Base-by-base conservation (phyloP, 1,284 basidiomycete genomes). In the Entoloma clypeatum region DNA sequence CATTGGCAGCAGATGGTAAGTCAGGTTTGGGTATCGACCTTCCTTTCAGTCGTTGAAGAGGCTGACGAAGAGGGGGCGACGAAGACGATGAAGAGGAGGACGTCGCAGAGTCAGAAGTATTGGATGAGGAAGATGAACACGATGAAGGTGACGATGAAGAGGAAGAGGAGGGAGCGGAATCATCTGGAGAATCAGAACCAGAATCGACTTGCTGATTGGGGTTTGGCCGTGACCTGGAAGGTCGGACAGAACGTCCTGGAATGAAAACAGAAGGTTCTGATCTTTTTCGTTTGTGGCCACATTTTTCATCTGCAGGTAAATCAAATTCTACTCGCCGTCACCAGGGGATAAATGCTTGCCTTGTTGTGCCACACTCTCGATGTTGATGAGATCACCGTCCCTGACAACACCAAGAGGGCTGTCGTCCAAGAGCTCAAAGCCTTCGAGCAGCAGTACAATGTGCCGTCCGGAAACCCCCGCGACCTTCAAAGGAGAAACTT, bases 401-500 rank as follows among this genome's bases (percentile, higher is more conserved):
- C 68, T 55, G 10, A 69, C 55, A 14, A 62, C 60, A 43, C 52
- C 47, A 31, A 65, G 52, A 10, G 58, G 56, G 31, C 54, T 63
- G 22, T 64, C 61, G 41, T 67, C 56, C 44, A 70, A 45, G 16
- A 69, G 55, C 31, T 70, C 67, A 48, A 69, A 71, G 21, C 57
- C 65, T 19, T 71, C 68, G 22, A 69, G 45, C 7, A 63, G 39
- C 9, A 70, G 48, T 4, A 50, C 38, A 24, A 71, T 25, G 31
- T 58, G 41, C 24, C 30, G 26, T 18, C 41, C 50, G 10, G 35
- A 36, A 28, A 58, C 43, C 11, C 54, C 38, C 3, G 47, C 48
- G 8, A 50, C 45, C 21, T 51, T 57, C 25, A 69, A 44, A 5
- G 44, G 29, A n/a, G 52, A 56, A 34, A 69, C 49, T n/a, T 58